Base-by-base conservation (phyloP, 257 asterid genomes). In the Solanum boliviense region DNA sequence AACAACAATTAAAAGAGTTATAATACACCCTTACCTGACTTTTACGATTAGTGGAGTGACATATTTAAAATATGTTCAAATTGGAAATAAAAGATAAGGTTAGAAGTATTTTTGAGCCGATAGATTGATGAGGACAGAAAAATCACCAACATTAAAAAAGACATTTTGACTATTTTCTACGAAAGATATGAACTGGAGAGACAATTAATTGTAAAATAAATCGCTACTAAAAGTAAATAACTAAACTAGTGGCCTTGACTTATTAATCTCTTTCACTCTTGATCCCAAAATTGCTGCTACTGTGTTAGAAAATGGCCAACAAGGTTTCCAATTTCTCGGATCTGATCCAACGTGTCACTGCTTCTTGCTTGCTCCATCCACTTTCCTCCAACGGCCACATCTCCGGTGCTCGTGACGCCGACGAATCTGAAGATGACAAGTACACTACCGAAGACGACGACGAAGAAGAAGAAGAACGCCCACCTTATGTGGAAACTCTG, bases 311-410 rank as follows among this genome's bases (percentile, higher is more conserved):
- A 90, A 97, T 97, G 99, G 91, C 95, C 16, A 90, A 68, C 89
- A 95, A 92, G 90, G 95, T 91, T 78, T 94, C 98, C 90, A 97
- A 93, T 83, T 94, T 97, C 94, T 95, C 99, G 90, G 97, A 96
- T 94, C 95, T 96, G 91, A 94, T 97, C 94, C 99, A 97, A 62
- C 95, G 99, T 13, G 98, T 95, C 92, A 96, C 99, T 58, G 95
- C 98, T 41, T 93, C 97, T 48, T 97, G 99, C 91, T 95, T 95
- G 90, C 99, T 95, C 92, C 93, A 93, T 89, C 98, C 99, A 29
- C 92, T 94, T n/a, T 41, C 84, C 85, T 27, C 76, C 31, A 62
- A 65, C 84, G 73, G 83, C 85, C 87, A 74, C 7, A 58, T 62
- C 82, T 79, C 87, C 12, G 78, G 62, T 79, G 60, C 39, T 25